Evolutionary conservation across 495 filamentous ascomycete genomes (phyloP).

Genomic region (Annulohypoxylon nitens): DNA sequence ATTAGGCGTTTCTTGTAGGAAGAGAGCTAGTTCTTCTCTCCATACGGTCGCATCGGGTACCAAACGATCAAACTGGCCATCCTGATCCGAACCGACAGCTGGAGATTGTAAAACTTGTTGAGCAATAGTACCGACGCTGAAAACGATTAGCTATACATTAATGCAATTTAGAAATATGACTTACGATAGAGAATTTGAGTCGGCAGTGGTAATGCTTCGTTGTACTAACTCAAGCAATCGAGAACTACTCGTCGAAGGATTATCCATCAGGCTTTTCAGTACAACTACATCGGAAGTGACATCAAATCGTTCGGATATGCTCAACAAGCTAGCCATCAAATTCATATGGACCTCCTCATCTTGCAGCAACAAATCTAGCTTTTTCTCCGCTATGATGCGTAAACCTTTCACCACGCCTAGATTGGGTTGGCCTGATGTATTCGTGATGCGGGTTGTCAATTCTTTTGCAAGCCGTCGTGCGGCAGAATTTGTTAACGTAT

Average conservation of each 20-base stretch:
- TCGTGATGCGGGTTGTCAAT: slow-evolving; percentile 41
- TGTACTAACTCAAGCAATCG: slow-evolving; percentile 57
- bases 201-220: slow-evolving; percentile 57
- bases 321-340: slow-evolving; percentile 59
- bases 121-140: slow-evolving; percentile 61
- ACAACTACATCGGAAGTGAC: slow-evolving; percentile 46
- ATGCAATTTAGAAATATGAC: slow-evolving; percentile 24
- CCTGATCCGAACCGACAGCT: slow-evolving; percentile 34
- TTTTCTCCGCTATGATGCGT: slow-evolving; percentile 55
- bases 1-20: slow-evolving; percentile 70
- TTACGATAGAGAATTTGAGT: slow-evolving; percentile 57
- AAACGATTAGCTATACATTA: slow-evolving; percentile 23
- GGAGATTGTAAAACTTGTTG: slow-evolving; percentile 54
- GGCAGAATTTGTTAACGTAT: slow-evolving; percentile 48
- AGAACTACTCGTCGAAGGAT: slow-evolving; percentile 45
- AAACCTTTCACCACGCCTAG: slow-evolving; percentile 53
- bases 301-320: slow-evolving; percentile 59
- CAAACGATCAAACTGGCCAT: slow-evolving; percentile 37
- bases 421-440: slow-evolving; percentile 41
- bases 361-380: slow-evolving; percentile 51
- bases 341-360: slow-evolving; percentile 55
- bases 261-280: slow-evolving; percentile 54
- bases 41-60: slow-evolving; percentile 61
- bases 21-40: slow-evolving; percentile 63
- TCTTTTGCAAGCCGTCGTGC: slow-evolving; percentile 46